phyloP scores from a whole-genome alignment of 1,139 yeast species.

The Kurtzmaniella quercitrusa region DNA sequence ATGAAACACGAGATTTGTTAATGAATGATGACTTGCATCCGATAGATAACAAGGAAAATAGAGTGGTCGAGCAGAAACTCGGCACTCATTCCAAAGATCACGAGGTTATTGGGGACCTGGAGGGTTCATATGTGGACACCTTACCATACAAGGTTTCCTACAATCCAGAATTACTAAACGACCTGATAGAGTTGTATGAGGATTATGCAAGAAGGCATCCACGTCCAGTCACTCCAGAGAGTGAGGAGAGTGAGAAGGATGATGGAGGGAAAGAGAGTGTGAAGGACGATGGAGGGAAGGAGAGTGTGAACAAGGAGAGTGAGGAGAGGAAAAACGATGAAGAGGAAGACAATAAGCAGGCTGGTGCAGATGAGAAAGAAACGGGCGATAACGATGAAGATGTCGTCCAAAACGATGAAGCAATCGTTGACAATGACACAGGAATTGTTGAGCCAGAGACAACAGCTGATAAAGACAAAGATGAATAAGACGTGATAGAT shows the following conservation, averaged over 20 bases:
- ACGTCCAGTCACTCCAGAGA: not conserved
- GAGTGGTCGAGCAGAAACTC: conserved; percentile 20
- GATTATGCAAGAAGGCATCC: conserved; percentile 3
- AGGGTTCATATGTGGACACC: conserved; percentile 7
- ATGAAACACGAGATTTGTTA: conserved; percentile 25
- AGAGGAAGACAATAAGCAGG: conserved; percentile 8
- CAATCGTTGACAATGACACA: not conserved
- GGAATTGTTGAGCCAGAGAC: not conserved
- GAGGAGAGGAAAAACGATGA: conserved; percentile 7
- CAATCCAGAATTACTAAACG: conserved; percentile 15
- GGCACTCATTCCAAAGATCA: conserved; percentile 28
- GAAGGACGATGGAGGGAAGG: conserved; percentile 4
- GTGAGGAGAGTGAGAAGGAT: conserved; percentile 8
- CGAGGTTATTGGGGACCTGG: conserved; percentile 20
- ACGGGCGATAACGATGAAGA: conserved; percentile 3
- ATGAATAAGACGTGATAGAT: too few relatives aligned
- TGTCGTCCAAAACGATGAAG: not conserved
- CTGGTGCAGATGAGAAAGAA: conserved; percentile 2
- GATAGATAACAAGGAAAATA: conserved; percentile 17
- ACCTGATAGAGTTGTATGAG: conserved; percentile 7
- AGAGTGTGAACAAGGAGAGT: too few relatives aligned
- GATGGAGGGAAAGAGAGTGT: conserved; percentile 2
- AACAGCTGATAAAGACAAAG: not conserved
- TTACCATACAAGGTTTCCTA: conserved; percentile 34
- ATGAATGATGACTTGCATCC: conserved; percentile 30